These are phyloP conservation scores for Nemania abortiva DNA, from an alignment of 2,329 filamentous ascomycete genomes.

Conservation along the genomic window DNA sequence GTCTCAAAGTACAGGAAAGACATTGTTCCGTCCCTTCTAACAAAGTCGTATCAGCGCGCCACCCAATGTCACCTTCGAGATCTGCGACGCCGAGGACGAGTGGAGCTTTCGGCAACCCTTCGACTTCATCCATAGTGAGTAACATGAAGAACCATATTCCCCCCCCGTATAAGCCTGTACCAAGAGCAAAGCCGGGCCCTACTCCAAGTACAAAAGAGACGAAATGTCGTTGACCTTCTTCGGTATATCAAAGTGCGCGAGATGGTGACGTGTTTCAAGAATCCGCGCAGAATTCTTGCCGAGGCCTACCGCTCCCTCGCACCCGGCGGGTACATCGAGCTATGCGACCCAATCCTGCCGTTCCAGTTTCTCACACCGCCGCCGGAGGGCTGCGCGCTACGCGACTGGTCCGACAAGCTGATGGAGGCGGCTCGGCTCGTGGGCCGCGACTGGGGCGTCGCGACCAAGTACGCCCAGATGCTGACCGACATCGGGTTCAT, in stretches of 20 bases:
- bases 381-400: constrained; percentile 41
- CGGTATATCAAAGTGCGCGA: constrained; percentile 38
- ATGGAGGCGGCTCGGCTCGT: constrained; percentile 40
- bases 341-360: constrained; percentile 46
- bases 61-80: constrained; percentile 46
- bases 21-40: constrained; percentile 12
- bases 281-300: constrained; percentile 41
- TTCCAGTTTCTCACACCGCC: constrained; percentile 45
- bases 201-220: not conserved
- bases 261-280: constrained; percentile 44
- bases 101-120: constrained; percentile 43
- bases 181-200: not conserved
- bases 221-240: not conserved
- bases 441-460: constrained; percentile 45
- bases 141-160: not conserved
- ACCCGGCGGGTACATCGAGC: constrained; percentile 46
- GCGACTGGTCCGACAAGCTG: constrained; percentile 41
- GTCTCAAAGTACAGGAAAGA: constrained; percentile 13
- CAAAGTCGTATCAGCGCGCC: constrained; percentile 35
- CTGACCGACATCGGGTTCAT: constrained; percentile 43
- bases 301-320: constrained; percentile 39
- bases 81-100: constrained; percentile 48
- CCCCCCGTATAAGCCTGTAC: not conserved
- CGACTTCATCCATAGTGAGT: constrained; percentile 44
- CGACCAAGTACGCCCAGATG: constrained; percentile 40